These are phyloP conservation scores for Biscutella laevigata DNA, from an alignment of 441 rosid genomes.

Conservation along the genomic window DNA sequence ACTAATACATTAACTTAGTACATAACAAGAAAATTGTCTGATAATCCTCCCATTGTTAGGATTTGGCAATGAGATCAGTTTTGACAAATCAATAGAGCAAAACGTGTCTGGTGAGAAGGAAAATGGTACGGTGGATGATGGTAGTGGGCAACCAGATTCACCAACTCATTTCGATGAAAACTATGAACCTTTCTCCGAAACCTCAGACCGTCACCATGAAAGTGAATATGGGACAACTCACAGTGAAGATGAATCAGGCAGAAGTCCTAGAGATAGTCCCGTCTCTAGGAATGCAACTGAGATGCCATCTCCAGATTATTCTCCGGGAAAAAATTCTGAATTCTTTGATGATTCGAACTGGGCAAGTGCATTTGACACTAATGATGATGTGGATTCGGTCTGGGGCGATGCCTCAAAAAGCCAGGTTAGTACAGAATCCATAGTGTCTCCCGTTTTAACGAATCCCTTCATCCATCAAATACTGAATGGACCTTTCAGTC, in stretches of 20 bases:
- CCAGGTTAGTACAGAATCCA: slow-evolving; percentile 47
- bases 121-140: slow-evolving; percentile 47
- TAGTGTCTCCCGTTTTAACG: background rate
- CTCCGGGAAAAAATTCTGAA: slow-evolving; percentile 55
- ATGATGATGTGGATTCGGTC: slow-evolving; percentile 79
- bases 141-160: slow-evolving; percentile 45
- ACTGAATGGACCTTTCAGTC: background rate
- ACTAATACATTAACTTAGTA: slow-evolving; percentile 3
- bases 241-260: slow-evolving; percentile 73
- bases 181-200: slow-evolving; percentile 32
- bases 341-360: slow-evolving; percentile 83
- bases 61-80: slow-evolving; percentile 66
- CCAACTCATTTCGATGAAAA: slow-evolving; percentile 44
- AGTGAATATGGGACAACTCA: slow-evolving; percentile 52
- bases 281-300: slow-evolving; percentile 50
- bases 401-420: slow-evolving; percentile 67
- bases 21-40: slow-evolving; percentile 1
- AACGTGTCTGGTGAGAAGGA: slow-evolving; percentile 37
- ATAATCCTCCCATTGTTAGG: slow-evolving; percentile 40
- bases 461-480: background rate
- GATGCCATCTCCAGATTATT: slow-evolving; percentile 55
- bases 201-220: slow-evolving; percentile 42
- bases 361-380: slow-evolving; percentile 83
- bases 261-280: slow-evolving; percentile 81
- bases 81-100: slow-evolving; percentile 42